phyloP scores from a whole-genome alignment of 2,329 filamentous ascomycete genomes.

The Chalaropsis ovoidea region DNA sequence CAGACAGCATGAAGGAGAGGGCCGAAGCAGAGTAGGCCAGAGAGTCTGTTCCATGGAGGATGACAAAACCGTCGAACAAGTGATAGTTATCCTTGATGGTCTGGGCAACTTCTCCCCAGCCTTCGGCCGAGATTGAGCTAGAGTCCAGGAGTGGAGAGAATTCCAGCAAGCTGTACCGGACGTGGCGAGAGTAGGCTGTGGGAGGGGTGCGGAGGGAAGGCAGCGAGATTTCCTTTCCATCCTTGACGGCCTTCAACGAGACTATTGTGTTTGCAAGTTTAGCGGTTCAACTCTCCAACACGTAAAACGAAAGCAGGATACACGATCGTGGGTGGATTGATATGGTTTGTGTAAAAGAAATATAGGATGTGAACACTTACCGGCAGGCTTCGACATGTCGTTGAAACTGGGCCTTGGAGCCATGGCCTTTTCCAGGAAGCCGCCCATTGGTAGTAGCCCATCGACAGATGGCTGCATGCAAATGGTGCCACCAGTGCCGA shows the following conservation, averaged over 20 bases:
- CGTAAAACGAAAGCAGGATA: not conserved
- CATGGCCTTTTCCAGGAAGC: slow-evolving; percentile 74
- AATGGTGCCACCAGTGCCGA: slow-evolving; percentile 84
- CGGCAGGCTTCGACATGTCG: slow-evolving; percentile 40
- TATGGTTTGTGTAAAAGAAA: not conserved
- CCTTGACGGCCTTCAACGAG: slow-evolving; percentile 42
- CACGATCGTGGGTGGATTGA: too few species aligned
- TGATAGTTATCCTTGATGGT: slow-evolving; percentile 78
- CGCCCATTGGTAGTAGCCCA: slow-evolving; percentile 68
- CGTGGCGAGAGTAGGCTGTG: slow-evolving; percentile 68
- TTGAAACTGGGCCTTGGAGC: slow-evolving; percentile 77
- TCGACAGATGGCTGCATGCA: slow-evolving; percentile 78
- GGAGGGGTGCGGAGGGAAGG: slow-evolving; percentile 68
- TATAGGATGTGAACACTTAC: slow-evolving; percentile 27
- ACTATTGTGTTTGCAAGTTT: slow-evolving; percentile 30
- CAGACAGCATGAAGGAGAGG: slow-evolving; percentile 84
- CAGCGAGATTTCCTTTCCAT: slow-evolving; percentile 43
- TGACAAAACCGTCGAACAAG: slow-evolving; percentile 80
- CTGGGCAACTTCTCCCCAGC: slow-evolving; percentile 74
- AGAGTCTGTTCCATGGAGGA: slow-evolving; percentile 84
- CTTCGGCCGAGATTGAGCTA: slow-evolving; percentile 74
- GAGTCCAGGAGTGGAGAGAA: slow-evolving; percentile 80
- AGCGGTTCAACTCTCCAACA: not conserved
- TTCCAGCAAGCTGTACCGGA: slow-evolving; percentile 75
- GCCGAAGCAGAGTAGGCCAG: slow-evolving; percentile 83